Percentiles rank a stretch among this genome's conserved stretches.
Conservation (phyloP, 1,284 basidiomycete species). For the Heliocybe sulcata region DNA sequence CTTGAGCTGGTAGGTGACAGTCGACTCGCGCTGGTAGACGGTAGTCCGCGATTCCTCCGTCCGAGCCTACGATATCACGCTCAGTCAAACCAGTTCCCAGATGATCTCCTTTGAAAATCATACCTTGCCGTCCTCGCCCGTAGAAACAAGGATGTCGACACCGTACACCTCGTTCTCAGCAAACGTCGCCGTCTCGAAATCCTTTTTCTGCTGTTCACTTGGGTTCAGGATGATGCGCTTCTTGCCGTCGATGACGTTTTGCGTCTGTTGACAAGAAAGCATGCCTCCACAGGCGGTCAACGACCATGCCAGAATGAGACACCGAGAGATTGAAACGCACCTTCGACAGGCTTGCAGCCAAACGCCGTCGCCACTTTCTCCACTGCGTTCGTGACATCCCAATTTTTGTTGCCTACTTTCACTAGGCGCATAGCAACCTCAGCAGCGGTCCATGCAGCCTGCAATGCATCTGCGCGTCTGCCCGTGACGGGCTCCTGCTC, state of each 20-base stretch:
- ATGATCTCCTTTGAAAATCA: background rate
- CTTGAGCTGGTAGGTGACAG: slow-evolving; percentile 93
- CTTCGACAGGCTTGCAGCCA: slow-evolving; percentile 87
- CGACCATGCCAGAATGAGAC: background rate
- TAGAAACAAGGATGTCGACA: slow-evolving; percentile 89
- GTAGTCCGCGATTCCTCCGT: slow-evolving; percentile 86
- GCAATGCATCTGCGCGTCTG: slow-evolving; percentile 82
- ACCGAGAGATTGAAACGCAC: slow-evolving; percentile 30
- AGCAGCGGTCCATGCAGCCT: slow-evolving; percentile 90
- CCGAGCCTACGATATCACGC: slow-evolving; percentile 51
- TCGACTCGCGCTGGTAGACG: slow-evolving; percentile 86
- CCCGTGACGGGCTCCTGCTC: slow-evolving; percentile 73
- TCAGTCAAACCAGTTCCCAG: background rate
- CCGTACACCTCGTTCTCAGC: slow-evolving; percentile 96
- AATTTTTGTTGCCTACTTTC: slow-evolving; percentile 91
- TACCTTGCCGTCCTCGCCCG: slow-evolving; percentile 85
- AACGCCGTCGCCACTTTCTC: slow-evolving; percentile 68
- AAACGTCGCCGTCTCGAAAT: slow-evolving; percentile 79
- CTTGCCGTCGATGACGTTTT: slow-evolving; percentile 95
- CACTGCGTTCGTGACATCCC: slow-evolving; percentile 88
- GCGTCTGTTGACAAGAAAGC: slow-evolving; percentile 86
- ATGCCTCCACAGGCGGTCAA: slow-evolving; percentile 46
- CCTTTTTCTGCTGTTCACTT: slow-evolving; percentile 73
- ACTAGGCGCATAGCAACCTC: slow-evolving; percentile 86
- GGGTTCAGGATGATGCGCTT: slow-evolving; percentile 94